Evolutionary conservation across 768 basidiomycete genomes (phyloP), one percentile per base, ranked within the genome.

Genomic region (Phylloporus sp.): DNA sequence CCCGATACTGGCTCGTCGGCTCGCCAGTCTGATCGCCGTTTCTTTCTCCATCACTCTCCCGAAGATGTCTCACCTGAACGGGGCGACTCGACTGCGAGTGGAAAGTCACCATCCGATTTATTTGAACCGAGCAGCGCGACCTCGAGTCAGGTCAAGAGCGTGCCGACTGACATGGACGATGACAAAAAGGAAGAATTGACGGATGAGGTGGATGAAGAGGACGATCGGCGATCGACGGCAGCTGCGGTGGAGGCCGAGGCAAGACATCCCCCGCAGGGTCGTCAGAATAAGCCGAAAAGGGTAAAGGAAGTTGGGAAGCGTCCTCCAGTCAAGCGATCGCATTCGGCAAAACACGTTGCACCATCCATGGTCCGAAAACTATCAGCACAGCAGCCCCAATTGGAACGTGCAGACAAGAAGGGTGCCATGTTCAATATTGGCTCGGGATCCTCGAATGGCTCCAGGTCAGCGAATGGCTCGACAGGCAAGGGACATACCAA

Each of bases 391-490:
- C 63, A 54, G n/a, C 40, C 42, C 16, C 58, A 56, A 26, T 47
- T 24, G 23, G 61, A 55, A 15, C 65, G 53, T 22, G 28, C 15
- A 20, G 56, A 59, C 32, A 66, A 63, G 50, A 66, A 60, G 44
- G 59, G 66, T 18, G 62, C 72, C 12, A 71, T 71, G 59, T 83
- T 85, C 53, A 80, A 81, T 57, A 76, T 85, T 49, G 83, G 82
- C 2, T 84, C 82, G 16, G 72, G 75, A 52, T 82, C 81, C 34
- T 81, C 82, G 47, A 77, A 77, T 42, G 79, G 79, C 16, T 67
- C 70, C 34, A 60, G 55, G 53, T 66, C 53, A 22, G 57, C 59
- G 5, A 61, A 57, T 32, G 67, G 59, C 32, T 59, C 68, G 31
- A 58, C 59, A 2, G 53, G 43, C 44, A 61, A 53, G 49, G 46